A percentile compares a stretch with the other conserved stretches of the same genome.
Evolutionary conservation across 2,329 filamentous ascomycete genomes (phyloP).

Genomic region (Leptographium lundbergii): DNA sequence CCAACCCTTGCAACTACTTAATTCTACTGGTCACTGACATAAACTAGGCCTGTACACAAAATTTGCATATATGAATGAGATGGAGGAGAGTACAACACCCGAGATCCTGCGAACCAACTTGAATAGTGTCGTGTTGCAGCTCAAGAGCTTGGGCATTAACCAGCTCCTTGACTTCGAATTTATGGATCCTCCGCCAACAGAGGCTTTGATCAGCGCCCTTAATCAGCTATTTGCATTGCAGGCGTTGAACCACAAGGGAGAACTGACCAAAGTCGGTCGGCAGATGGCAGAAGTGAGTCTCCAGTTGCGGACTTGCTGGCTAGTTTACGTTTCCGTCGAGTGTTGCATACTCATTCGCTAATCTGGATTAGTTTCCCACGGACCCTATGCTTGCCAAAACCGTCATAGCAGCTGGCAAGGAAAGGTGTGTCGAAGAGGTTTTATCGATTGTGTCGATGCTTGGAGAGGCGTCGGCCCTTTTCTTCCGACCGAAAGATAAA

Average conservation of each 20-base stretch:
- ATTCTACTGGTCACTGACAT: not conserved
- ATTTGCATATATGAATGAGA: constrained; percentile 86
- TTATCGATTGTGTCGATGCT: constrained; percentile 92
- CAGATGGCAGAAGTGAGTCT: constrained; percentile 66
- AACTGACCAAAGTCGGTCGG: constrained; percentile 78
- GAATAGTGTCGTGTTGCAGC: constrained; percentile 66
- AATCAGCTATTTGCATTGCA: constrained; percentile 88
- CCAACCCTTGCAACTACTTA: no score
- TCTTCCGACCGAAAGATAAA: constrained; percentile 94
- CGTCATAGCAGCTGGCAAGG: constrained; percentile 76
- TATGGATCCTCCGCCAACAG: constrained; percentile 83
- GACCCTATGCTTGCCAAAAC: constrained; percentile 86
- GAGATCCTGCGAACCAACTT: constrained; percentile 90
- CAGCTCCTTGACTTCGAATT: constrained; percentile 91
- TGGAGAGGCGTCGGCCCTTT: constrained; percentile 74
- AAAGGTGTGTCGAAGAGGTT: constrained; percentile 88
- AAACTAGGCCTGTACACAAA: constrained; percentile 62
- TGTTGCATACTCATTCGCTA: not conserved
- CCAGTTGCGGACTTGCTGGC: not conserved
- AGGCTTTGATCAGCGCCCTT: constrained; percentile 76
- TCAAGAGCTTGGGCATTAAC: constrained; percentile 86
- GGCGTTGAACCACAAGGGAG: constrained; percentile 75
- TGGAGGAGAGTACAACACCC: constrained; percentile 82
- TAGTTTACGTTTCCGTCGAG: not conserved
- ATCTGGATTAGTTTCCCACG: constrained; percentile 9